Base-by-base conservation (phyloP, 2,329 filamentous ascomycete species). In the Pyrenochaeta sp. region DNA sequence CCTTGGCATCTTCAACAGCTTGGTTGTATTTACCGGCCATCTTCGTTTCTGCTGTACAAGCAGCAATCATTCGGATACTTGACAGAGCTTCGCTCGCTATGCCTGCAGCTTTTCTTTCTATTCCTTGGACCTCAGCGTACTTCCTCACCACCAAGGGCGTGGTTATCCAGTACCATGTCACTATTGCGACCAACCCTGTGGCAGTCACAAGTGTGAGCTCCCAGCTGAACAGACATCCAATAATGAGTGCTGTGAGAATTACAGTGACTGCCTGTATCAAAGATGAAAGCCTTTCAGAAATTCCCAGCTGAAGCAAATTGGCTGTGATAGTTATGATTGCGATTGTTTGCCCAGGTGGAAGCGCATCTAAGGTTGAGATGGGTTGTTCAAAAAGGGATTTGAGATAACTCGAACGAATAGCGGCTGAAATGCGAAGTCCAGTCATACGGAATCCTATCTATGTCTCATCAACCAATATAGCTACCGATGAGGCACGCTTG, bases 301-400 rank as follows among this genome's bases (percentile, higher is more conserved):
- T 70, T 5, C 67, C 69, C 18, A 66, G 41, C 46, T 72, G 69
- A 15, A 72, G 44, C 9, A 55, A 51, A 31, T 69, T 72, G 7
- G 63, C 60, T 27, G 64, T 64, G 30, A 66, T 63, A 1, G 69
- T 73, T 9, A 72, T 67, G 18, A 68, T 66, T 11, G 60, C 68
- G 2, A 66, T 60, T 29, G 66, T 66, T 45, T 67, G 65, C 1
- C 70, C 70, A 0, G 60, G 64, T 6, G 70, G 67, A 4, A 72
- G 55, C 3, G 57, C 53, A 33, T 73, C 70, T 5, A 73, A 41
- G 2, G 55, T 61, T 1, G 62, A 65, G 12, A 72, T 59, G 0
- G 69, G 67, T 31, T 66, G 60, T 12, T 57, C 36, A 30, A 73
- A 60, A 0, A 73, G 53, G 4, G 63, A 50, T 41, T 53, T 50